Evolutionary conservation across 2,329 filamentous ascomycete species (phyloP).

Genomic region (Alternaria dauci): DNA sequence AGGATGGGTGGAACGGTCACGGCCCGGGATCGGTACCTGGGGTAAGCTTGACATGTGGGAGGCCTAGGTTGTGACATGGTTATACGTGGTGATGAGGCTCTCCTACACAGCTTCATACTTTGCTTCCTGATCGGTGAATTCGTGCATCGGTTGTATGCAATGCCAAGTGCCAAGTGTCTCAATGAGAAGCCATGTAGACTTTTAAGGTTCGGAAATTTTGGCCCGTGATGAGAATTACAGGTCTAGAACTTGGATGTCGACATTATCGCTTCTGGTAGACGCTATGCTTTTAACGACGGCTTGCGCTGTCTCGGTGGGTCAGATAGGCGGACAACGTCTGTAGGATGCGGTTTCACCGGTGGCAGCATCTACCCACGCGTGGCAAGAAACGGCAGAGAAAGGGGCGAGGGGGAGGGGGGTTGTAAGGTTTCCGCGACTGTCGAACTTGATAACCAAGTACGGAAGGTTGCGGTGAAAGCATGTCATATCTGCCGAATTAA

Average conservation of each 20-base stretch:
- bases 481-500: conserved; percentile 14
- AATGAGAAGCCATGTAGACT: not conserved
- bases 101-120: not conserved
- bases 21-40: conserved; percentile 28
- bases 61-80: conserved; percentile 1
- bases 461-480: conserved; percentile 8
- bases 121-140: conserved; percentile 14
- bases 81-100: not conserved
- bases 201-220: not conserved
- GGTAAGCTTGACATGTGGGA: not conserved
- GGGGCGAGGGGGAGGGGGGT: too few species aligned
- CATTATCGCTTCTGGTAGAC: conserved; percentile 1
- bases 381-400: not conserved
- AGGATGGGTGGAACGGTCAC: conserved; percentile 25
- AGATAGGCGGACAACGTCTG: not conserved
- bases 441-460: not conserved
- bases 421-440: conserved; percentile 6
- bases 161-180: not conserved
- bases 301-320: conserved; percentile 1
- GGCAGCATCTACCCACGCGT: not conserved
- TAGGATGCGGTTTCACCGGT: not conserved
- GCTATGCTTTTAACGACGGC: not conserved
- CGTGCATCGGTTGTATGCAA: conserved; percentile 7
- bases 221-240: not conserved
- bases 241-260: conserved; percentile 1